These are phyloP conservation scores for Aspergillus sp. DNA, from an alignment of 2,329 filamentous ascomycete genomes.

Conservation along the genomic window DNA sequence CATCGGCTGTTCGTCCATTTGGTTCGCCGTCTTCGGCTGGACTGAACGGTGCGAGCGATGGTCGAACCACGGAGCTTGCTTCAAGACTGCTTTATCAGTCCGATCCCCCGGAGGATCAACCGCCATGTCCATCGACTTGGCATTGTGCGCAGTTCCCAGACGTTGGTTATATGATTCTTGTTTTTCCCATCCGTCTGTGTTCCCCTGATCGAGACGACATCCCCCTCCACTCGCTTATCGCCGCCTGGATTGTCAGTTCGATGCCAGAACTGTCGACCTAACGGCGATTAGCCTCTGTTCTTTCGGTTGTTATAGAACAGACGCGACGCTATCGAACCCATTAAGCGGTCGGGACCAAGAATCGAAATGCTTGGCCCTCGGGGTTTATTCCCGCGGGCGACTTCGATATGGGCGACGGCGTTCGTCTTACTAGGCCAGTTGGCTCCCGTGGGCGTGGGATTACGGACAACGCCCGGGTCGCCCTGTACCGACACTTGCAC, in stretches of 20 bases:
- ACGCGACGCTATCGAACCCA: not conserved
- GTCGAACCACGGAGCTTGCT: not conserved
- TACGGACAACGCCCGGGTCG: conserved; percentile 37
- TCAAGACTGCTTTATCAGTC: not conserved
- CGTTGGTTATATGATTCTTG: not conserved
- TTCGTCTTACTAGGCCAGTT: conserved; percentile 21
- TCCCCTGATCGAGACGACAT: not conserved
- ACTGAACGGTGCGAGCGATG: not conserved
- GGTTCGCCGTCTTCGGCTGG: not conserved
- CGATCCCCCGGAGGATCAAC: not conserved
- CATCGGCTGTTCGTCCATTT: not conserved
- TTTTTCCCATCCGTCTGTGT: not conserved
- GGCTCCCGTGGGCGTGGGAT: conserved; percentile 20
- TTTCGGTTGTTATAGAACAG: conserved; percentile 6
- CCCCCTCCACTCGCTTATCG: not conserved
- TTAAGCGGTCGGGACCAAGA: not conserved
- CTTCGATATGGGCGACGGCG: conserved; percentile 18
- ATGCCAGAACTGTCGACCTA: conserved; percentile 10
- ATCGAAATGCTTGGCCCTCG: conserved; percentile 21
- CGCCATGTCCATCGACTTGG: not conserved
- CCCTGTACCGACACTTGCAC: conserved; percentile 37
- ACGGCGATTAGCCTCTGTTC: conserved; percentile 3
- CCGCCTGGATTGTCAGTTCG: conserved; percentile 4
- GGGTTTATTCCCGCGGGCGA: conserved; percentile 11
- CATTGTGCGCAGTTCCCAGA: not conserved